Evolutionary conservation across 2,329 filamentous ascomycete genomes (phyloP).

Genomic region (Laburnicola sp.): DNA sequence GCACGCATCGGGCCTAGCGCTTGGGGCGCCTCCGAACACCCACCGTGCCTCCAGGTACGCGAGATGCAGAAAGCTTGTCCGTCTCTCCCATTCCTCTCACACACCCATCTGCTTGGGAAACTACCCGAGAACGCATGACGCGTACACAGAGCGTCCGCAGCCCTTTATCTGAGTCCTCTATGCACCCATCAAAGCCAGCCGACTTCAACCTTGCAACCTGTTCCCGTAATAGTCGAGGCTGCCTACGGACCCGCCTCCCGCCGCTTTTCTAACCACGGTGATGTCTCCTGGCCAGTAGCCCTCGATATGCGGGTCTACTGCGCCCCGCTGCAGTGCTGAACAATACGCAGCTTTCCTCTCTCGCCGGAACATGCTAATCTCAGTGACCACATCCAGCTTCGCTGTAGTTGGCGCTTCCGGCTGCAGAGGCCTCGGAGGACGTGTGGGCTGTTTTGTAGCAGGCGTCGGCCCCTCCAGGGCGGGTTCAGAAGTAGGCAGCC

Average conservation of each 20-base stretch:
- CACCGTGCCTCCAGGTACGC: too few species aligned
- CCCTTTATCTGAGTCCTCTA: neutral
- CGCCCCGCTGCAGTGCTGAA: constrained; percentile 33
- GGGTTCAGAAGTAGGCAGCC: constrained; percentile 52
- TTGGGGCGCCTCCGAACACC: too few species aligned
- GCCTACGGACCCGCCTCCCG: constrained; percentile 44
- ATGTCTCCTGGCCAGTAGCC: constrained; percentile 64
- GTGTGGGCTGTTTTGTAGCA: constrained; percentile 18
- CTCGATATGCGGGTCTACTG: constrained; percentile 49
- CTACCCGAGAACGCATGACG: too few species aligned
- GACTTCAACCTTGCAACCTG: constrained; percentile 40
- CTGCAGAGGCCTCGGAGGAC: constrained; percentile 10
- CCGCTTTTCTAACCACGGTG: constrained; percentile 56
- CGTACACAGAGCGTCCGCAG: neutral
- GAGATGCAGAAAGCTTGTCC: constrained; percentile 2
- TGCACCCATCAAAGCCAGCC: too few species aligned
- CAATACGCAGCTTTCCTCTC: constrained; percentile 57
- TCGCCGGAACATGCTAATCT: constrained; percentile 59
- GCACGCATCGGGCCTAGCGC: constrained; percentile 5
- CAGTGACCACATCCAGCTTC: constrained; percentile 54
- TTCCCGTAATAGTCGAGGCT: constrained; percentile 57
- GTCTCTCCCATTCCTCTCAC: too few species aligned
- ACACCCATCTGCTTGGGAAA: too few species aligned
- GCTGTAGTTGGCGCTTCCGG: constrained; percentile 16
- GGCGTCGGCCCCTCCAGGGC: constrained; percentile 51